Evolutionary conservation across 805 yeast genomes (phyloP), one percentile per base, ranked within the genome.

Genomic region (Myxozyma nipponensis): DNA sequence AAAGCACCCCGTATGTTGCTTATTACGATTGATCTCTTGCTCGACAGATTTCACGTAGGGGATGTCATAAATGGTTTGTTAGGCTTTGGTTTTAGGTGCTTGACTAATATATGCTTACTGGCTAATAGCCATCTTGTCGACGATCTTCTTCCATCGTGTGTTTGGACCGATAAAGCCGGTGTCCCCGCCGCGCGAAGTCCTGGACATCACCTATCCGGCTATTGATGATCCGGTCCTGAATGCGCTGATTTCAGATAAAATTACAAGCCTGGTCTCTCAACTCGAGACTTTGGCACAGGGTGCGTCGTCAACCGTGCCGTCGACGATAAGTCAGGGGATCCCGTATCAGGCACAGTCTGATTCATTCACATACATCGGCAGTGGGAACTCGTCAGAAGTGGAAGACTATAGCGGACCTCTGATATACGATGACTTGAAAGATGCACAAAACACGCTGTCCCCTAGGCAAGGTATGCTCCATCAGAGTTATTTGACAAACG

Each of bases 111-210:
- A 13, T 7, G 38, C 45, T 28, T 17, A 18, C 42, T 21, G 21
- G 18, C n/a, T 4, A 28, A 17, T 32, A 72, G 86, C 84, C 1
- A 66, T 83, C 24, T 64, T 86, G 47, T 81, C 86, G 71, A 71
- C 86, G 1, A 78, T 85, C 18, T 77, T 85, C 63, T 85, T 85
- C 64, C 78, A 81, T 48, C 69, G 95, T 39, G 68, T 83, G 24
- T 79, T 86, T 62, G 91, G 90, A 0, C 74, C 82, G 0, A 70
- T 83, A 17, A 65, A 68, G 1, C 88, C 90, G 1, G 13, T 43
- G 22, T 15, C 40, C 7, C 65, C 69, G 15, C 74, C 78, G 3
- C 66, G 69, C n/a, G 82, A 80, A 54, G 79, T 81, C 45, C 65
- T 77, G 7, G 82, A 77, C 17, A 71, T 83, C 2, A 74, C 86